A percentile compares a stretch with the other conserved stretches of the same genome.
These are phyloP conservation scores for Apiospora malaysiana DNA, from an alignment of 2,329 filamentous ascomycete genomes.

Conservation along the genomic window DNA sequence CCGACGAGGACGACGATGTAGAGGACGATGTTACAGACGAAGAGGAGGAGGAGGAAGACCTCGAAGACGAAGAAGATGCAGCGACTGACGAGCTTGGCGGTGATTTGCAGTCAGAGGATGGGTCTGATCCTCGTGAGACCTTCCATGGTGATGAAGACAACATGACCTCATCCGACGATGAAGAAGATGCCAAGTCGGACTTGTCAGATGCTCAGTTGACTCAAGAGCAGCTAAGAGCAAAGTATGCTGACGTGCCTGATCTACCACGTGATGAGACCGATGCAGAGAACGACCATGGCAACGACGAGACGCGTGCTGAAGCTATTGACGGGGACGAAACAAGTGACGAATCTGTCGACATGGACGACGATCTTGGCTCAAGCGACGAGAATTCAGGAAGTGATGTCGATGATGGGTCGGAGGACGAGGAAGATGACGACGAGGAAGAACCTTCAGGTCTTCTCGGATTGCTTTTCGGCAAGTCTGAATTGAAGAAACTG, in stretches of 20 bases:
- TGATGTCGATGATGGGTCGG: slow-evolving; percentile 48
- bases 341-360: slow-evolving; percentile 70
- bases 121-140: slow-evolving; percentile 38
- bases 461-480: slow-evolving; percentile 64
- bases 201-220: slow-evolving; percentile 69
- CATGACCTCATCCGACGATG: slow-evolving; percentile 69
- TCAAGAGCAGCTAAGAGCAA: slow-evolving; percentile 70
- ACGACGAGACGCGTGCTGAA: slow-evolving; percentile 1
- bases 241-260: slow-evolving; percentile 70
- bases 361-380: slow-evolving; percentile 70
- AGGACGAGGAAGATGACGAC: slow-evolving; percentile 48
- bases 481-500: slow-evolving; percentile 61
- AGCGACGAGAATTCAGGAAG: slow-evolving; percentile 56
- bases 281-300: slow-evolving; percentile 28
- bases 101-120: slow-evolving; percentile 4
- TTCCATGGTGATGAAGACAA: slow-evolving; percentile 60
- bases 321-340: slow-evolving; percentile 52
- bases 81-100: slow-evolving; percentile 43
- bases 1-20: slow-evolving; percentile 47
- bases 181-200: slow-evolving; percentile 58
- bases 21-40: slow-evolving; percentile 49
- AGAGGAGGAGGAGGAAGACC: slow-evolving; percentile 56
- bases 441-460: slow-evolving; percentile 54
- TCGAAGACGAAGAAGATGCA: slow-evolving; percentile 51
- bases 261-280: slow-evolving; percentile 42